These are phyloP conservation scores for Psilocybe cyanescens DNA, from an alignment of 768 basidiomycete species.

Conservation along the genomic window DNA sequence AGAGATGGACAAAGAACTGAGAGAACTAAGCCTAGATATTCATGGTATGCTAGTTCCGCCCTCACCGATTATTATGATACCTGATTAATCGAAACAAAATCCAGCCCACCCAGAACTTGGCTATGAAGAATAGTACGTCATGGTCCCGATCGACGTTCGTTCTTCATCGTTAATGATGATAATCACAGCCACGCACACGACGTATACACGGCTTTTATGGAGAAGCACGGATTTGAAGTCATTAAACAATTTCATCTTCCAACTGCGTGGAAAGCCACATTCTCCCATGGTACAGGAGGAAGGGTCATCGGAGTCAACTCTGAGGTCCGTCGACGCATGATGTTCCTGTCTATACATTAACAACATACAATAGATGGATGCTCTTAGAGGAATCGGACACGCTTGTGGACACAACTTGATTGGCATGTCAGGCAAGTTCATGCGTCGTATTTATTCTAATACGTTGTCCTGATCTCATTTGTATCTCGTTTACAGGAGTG, in stretches of 20 bases:
- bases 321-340: slow-evolving; percentile 44
- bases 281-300: slow-evolving; percentile 65
- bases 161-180: background rate
- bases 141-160: background rate
- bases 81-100: background rate
- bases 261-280: slow-evolving; percentile 80
- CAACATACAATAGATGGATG: slow-evolving; percentile 55
- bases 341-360: background rate
- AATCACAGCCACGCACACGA: slow-evolving; percentile 68
- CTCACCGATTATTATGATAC: background rate
- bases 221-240: slow-evolving; percentile 66
- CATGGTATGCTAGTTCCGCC: slow-evolving; percentile 50
- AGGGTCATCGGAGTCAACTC: slow-evolving; percentile 80
- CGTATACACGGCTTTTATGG: slow-evolving; percentile 68
- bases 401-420: slow-evolving; percentile 88
- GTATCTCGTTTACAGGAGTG: slow-evolving; percentile 47
- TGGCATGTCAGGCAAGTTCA: slow-evolving; percentile 54
- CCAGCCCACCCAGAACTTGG: slow-evolving; percentile 72
- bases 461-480: background rate
- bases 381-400: slow-evolving; percentile 63
- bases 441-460: background rate
- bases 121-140: slow-evolving; percentile 66
- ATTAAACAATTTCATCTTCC: slow-evolving; percentile 61
- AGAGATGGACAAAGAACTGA: slow-evolving; percentile 56
- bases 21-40: slow-evolving; percentile 70